Base-by-base conservation (phyloP, 2,329 filamentous ascomycete species). In the Ophiostoma quercus region DNA sequence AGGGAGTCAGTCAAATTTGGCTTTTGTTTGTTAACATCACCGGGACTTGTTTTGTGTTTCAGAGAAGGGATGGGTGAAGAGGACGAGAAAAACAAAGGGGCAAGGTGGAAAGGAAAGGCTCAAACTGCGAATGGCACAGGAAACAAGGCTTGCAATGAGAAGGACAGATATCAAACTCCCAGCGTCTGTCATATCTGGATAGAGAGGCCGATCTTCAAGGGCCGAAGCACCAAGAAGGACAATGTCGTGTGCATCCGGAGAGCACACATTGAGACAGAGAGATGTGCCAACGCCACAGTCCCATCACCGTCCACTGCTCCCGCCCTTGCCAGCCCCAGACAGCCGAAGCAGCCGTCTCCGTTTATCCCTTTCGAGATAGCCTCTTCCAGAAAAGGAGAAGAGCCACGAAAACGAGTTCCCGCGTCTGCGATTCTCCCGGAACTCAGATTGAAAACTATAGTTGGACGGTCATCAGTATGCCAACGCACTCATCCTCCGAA, bases 371-470 rank as follows among this genome's bases (percentile, higher is more conserved):
- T 11, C 34, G 34, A 66, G 29, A 19, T 14, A 62, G n/a, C 39
- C 57, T 25, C 41, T 39, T 29, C 43, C 51, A 34, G 11, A 51
- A 60, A 71, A 70, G 67, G 71, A 71, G 29, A 72, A 72, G 70
- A 73, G 71, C 69, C 72, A 68, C 29, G 62, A 60, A 22, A 47
- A 19, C 16, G 19, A 47, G 43, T 1, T 19, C 8, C 67, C 66
- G 37, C 43, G 71, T 73, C 71, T 73, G 37, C 71, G 67, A 73
- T 73, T 71, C 68, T 54, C 71, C 72, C 71, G 62, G 67, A 69
- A 72, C 78, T 80, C 79, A 73, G 79, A 79, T 80, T 80, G 79
- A 80, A 80, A 80, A 80, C 79, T 79, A 79, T 72, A 71, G 66
- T 68, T 70, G 71, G 72, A 67, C 72, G 72, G 71, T 78, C 76